phyloP scores from a whole-genome alignment of 1,284 basidiomycete genomes.

The Trichosporon faecale region DNA sequence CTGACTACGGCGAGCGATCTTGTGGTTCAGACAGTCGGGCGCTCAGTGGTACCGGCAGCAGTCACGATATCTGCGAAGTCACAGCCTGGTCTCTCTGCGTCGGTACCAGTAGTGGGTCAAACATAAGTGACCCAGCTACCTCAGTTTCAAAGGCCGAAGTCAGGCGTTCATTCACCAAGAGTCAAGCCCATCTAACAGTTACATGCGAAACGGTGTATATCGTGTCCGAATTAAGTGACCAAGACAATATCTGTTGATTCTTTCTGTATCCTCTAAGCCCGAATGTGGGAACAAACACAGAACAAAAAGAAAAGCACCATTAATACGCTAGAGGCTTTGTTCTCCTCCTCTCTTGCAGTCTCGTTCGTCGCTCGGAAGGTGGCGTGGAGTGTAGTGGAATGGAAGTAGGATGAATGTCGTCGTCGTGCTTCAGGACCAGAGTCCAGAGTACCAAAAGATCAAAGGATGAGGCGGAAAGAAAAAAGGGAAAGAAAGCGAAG shows the following conservation, averaged over 20 bases:
- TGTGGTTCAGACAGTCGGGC: too few relatives aligned
- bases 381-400: background rate
- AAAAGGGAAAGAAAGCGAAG: background rate
- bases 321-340: background rate
- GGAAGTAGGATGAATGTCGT: background rate
- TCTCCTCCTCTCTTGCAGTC: background rate
- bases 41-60: too few relatives aligned
- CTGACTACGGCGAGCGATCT: too few relatives aligned
- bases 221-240: background rate
- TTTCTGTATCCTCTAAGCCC: background rate
- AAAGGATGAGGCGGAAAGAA: too few relatives aligned
- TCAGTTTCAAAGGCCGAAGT: too few relatives aligned
- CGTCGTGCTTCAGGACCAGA: background rate
- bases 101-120: too few relatives aligned
- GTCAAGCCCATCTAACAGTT: background rate
- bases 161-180: too few relatives aligned
- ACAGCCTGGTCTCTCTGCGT: too few relatives aligned
- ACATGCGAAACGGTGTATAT: background rate
- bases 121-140: too few relatives aligned
- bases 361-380: background rate
- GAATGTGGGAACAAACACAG: background rate
- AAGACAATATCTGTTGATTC: background rate
- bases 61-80: too few relatives aligned
- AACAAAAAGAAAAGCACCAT: background rate
- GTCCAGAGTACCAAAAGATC: slow-evolving; percentile 6